Evolutionary conservation across 2,329 filamentous ascomycete species (phyloP).

Genomic region (Mycogone perniciosa): DNA sequence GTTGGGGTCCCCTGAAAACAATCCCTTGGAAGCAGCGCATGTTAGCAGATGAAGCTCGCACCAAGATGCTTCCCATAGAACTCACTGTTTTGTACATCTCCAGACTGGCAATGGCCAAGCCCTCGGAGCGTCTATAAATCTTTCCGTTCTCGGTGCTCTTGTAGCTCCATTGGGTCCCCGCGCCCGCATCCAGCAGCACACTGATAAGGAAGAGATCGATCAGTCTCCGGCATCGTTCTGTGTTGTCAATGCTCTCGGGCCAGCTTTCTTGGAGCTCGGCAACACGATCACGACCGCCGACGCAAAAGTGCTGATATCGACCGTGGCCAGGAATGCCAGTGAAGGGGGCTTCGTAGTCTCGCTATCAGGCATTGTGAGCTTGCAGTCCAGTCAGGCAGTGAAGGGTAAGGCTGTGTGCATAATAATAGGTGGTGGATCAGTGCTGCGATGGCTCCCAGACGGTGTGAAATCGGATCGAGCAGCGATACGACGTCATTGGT

Average conservation of each 20-base stretch:
- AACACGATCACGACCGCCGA: slow-evolving; percentile 70
- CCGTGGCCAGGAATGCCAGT: slow-evolving; percentile 75
- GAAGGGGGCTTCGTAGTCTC: slow-evolving; percentile 51
- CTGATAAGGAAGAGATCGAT: slow-evolving; percentile 75
- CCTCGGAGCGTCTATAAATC: slow-evolving; percentile 78
- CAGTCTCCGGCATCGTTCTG: slow-evolving; percentile 67
- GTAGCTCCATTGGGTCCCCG: slow-evolving; percentile 86
- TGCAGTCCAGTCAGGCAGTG: not conserved
- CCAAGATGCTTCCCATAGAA: not conserved
- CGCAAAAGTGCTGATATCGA: slow-evolving; percentile 75
- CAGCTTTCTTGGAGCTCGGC: slow-evolving; percentile 65
- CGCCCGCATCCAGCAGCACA: slow-evolving; percentile 79
- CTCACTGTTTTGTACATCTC: slow-evolving; percentile 85
- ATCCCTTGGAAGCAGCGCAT: slow-evolving; percentile 41
- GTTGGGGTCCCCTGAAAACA: slow-evolving; percentile 75
- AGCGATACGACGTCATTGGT: no score
- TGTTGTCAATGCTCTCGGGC: slow-evolving; percentile 60
- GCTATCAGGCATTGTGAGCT: slow-evolving; percentile 25
- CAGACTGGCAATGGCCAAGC: slow-evolving; percentile 66
- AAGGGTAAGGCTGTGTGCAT: not conserved
- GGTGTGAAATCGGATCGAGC: no score
- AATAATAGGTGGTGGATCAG: not conserved
- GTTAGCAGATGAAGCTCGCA: no score
- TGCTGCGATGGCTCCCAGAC: no score
- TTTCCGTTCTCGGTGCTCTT: slow-evolving; percentile 84